phyloP scores from a whole-genome alignment of 371 early-diverging fungal species.

The Mortierella sp. region DNA sequence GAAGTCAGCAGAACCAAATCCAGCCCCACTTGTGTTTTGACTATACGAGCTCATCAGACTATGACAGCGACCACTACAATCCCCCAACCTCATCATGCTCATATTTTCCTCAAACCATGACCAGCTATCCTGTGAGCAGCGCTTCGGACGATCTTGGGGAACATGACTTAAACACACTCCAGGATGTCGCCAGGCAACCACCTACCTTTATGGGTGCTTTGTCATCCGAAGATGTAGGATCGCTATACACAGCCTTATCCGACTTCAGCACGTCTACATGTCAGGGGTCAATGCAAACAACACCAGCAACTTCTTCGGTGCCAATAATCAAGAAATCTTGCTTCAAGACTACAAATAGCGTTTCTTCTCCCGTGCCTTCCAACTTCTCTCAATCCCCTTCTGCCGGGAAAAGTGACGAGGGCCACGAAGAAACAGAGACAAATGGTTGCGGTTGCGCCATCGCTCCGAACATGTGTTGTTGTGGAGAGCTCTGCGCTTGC shows the following conservation, averaged over 20 bases:
- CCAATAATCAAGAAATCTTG: slow-evolving; percentile 16
- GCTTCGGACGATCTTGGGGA: slow-evolving; percentile 38
- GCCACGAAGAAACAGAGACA: not conserved
- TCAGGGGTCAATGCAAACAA: not conserved
- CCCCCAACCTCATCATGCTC: slow-evolving; percentile 20
- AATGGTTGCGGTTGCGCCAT: slow-evolving; percentile 50
- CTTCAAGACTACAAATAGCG: slow-evolving; percentile 11
- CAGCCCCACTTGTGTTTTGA: slow-evolving; percentile 40
- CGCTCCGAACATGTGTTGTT: slow-evolving; percentile 53
- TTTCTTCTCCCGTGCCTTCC: slow-evolving; percentile 5
- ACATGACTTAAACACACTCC: not conserved
- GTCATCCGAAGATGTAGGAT: slow-evolving; percentile 12
- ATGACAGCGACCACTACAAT: slow-evolving; percentile 41
- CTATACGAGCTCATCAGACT: slow-evolving; percentile 44
- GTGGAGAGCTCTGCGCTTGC: slow-evolving; percentile 54
- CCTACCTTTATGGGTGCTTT: slow-evolving; percentile 1
- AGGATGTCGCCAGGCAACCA: not conserved
- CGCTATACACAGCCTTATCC: slow-evolving; percentile 9
- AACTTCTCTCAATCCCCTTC: slow-evolving; percentile 4
- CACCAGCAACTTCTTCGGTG: slow-evolving; percentile 1
- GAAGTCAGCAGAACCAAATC: slow-evolving; percentile 11
- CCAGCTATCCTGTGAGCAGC: slow-evolving; percentile 27
- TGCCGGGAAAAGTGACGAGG: not conserved
- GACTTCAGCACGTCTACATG: slow-evolving; percentile 10
- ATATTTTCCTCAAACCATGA: slow-evolving; percentile 21